Base-by-base conservation (phyloP, 768 basidiomycete genomes). In the Lentinula boryana region DNA sequence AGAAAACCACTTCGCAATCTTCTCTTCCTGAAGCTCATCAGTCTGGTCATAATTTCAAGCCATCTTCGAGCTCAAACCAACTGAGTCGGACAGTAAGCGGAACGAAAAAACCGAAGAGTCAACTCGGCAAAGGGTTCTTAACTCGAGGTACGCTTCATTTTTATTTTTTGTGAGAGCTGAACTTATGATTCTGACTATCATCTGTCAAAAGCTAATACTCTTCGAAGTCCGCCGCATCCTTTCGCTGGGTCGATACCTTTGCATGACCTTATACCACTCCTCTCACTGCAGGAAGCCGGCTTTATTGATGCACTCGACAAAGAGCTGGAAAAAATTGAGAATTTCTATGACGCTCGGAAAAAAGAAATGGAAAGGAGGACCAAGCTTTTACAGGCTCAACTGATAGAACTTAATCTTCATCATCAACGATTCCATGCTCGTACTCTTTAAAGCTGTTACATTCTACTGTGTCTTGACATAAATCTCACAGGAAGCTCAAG, bases 271-370 rank as follows among this genome's bases (percentile, higher is more conserved):
- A 69, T 89, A 16, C 76, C 80, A 4, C 71, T 78, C 9, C 76
- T 95, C 18, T 79, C 85, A 12, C 77, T 84, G 0, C 73, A 80
- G 23, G 89, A 95, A 67, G 68, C 73, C 33, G 77, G 77, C 5
- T 98, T 97, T 75, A 91, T 98, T 62, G 79, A 83, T 2, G 77
- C 84, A 23, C 78, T 98, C 6, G 91, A 97, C 65, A 69, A 69
- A 0, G 88, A 99, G 69, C 76, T 98, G 2, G 84, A 88, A 21
- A 97, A 96, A 71, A 84, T 98, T 12, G 91, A 91, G 62, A 73
- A 76, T 0, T 99, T 99, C 71, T 98, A 92, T 69, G 67, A 81
- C 5, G 84, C 83, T 27, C 80, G 86, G 32, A 94, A 86, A 73
- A 78, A 78, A 50, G 85, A 81, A 73, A 87, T 83, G 84, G 73